Base-by-base conservation (phyloP, 805 yeast species). In the Nakazawaea holstii region DNA sequence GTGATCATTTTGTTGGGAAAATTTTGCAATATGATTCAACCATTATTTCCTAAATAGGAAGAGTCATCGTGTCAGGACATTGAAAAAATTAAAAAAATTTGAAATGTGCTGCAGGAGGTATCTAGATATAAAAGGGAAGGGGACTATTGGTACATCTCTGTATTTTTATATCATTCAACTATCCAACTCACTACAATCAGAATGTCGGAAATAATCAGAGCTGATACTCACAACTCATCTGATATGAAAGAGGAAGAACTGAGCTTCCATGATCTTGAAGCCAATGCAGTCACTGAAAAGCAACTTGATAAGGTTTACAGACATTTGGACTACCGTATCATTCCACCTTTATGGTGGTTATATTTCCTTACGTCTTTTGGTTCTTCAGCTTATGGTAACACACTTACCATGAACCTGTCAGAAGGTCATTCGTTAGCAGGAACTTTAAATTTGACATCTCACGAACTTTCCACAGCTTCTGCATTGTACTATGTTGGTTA, bases 401-500 rank as follows among this genome's bases (percentile, higher is more conserved):
- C 95, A 0, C 70, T 87, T 50, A 87, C 95, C 7, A 87, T 87
- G 95, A 87, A 87, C 65, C 57, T 60, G 30, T 74, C 68, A 26
- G 64, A 60, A 30, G 80, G 80, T 8, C 90, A 87, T 55, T 84
- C 94, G 0, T 63, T 87, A 49, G 56, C 57, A 1, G 79, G 73
- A 51, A 60, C 76, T 8, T 70, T 87, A 30, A 54, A 68, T 0
- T 68, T 86, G 49, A 69, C 74, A 1, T 17, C 80, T 2, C 79
- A 82, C 46, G 77, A 86, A 52, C 73, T 76, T 0, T 78, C 91
- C 2, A 77, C 84, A 1, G 95, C 95, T 2, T 80, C 86, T 17
- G 94, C 96, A 0, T 70, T 88, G 37, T 83, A 84, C 68, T 87
- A 79, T 56, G 95, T 88, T 14, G 96, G 91, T 5, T 87, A 78